These are phyloP conservation scores for Diutina sp. DNA, from an alignment of 1,139 yeast species.

Conservation along the genomic window DNA sequence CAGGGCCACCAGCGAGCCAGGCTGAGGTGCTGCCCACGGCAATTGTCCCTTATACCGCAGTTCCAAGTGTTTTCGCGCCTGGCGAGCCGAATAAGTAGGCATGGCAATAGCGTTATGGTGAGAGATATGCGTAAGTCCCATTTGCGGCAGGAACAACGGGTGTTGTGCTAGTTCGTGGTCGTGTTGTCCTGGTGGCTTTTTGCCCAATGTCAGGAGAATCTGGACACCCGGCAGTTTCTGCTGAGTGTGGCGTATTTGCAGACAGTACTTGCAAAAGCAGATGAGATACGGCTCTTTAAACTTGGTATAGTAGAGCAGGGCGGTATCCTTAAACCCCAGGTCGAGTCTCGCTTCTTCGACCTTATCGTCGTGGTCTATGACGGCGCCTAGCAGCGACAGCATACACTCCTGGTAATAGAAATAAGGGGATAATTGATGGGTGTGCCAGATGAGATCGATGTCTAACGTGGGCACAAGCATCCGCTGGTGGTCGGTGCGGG, in stretches of 20 bases:
- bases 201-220: not conserved
- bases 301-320: constrained; percentile 9
- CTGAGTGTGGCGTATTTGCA: constrained; percentile 1
- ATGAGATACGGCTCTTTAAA: constrained; percentile 14
- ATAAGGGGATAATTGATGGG: constrained; percentile 19
- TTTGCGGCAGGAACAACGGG: not conserved
- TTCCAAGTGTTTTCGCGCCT: not conserved
- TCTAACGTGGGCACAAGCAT: constrained; percentile 25
- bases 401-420: constrained; percentile 14
- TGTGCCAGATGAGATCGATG: constrained; percentile 28
- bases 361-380: constrained; percentile 19
- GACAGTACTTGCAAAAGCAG: constrained; percentile 18
- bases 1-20: not conserved
- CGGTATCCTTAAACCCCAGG: constrained; percentile 11
- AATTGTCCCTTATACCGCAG: not conserved
- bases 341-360: constrained; percentile 12
- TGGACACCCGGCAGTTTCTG: not conserved
- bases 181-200: not conserved
- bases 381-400: constrained; percentile 5
- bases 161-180: not conserved
- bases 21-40: not conserved
- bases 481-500: constrained; percentile 4
- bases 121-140: not conserved
- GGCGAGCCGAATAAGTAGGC: constrained; percentile 1
- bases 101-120: not conserved